phyloP scores from a whole-genome alignment of 2,329 filamentous ascomycete genomes.

The Chrysoporthe puriensis region DNA sequence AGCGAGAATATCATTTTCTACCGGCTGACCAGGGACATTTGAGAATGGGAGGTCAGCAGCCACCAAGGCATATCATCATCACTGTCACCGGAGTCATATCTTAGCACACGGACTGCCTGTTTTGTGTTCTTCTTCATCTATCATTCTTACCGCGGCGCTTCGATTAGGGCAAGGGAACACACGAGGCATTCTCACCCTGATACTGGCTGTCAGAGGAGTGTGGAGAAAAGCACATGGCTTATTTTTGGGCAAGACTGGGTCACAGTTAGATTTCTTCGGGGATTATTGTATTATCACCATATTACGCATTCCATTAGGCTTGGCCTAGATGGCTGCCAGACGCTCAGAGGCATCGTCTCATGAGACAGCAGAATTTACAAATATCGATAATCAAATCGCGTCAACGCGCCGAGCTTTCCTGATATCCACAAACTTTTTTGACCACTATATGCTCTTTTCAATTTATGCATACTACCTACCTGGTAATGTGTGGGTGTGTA shows the following conservation, averaged over 20 bases:
- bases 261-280: slow-evolving; percentile 9
- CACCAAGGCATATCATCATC: background rate
- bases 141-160: background rate
- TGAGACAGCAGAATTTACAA: background rate
- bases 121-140: background rate
- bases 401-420: background rate
- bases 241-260: background rate
- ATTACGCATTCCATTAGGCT: slow-evolving; percentile 8
- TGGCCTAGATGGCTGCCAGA: background rate
- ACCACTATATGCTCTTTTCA: background rate
- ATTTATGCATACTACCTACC: background rate
- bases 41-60: background rate
- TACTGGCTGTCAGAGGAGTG: slow-evolving; percentile 19
- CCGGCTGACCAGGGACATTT: background rate
- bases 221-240: background rate
- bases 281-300: slow-evolving; percentile 21
- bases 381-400: background rate
- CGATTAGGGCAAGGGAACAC: background rate
- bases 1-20: background rate
- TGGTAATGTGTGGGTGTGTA: background rate
- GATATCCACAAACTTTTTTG: background rate
- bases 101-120: background rate
- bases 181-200: slow-evolving; percentile 8
- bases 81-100: background rate
- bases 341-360: slow-evolving; percentile 1